Conservation (phyloP, 257 asterid species). For the Coffea eugenioides region DNA sequence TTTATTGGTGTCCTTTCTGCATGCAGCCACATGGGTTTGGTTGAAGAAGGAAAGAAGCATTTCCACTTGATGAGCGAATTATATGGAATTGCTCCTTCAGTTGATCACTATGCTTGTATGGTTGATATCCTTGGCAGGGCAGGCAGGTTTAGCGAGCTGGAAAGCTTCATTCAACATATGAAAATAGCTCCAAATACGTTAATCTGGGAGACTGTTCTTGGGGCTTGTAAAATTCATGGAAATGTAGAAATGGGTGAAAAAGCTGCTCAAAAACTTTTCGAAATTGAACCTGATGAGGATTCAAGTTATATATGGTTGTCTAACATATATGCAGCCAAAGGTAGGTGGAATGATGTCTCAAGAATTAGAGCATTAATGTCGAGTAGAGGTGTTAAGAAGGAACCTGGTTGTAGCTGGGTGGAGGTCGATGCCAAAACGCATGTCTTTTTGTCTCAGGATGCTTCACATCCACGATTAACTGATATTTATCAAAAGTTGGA, state of each 20-base stretch:
- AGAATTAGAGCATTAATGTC: constrained; percentile 58
- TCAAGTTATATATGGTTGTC: constrained; percentile 66
- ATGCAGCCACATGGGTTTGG: constrained; percentile 78
- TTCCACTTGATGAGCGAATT: constrained; percentile 52
- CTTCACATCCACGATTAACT: constrained; percentile 54
- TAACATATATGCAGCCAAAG: constrained; percentile 64
- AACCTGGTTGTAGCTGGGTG: constrained; percentile 91
- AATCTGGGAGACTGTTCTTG: constrained; percentile 85
- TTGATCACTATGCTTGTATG: constrained; percentile 82
- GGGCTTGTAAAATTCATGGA: constrained; percentile 66
- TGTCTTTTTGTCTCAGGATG: constrained; percentile 71
- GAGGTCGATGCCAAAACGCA: constrained; percentile 64
- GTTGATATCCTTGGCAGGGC: constrained; percentile 78
- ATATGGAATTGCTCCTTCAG: constrained; percentile 52
- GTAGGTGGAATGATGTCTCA: constrained; percentile 76
- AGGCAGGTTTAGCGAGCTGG: constrained; percentile 65
- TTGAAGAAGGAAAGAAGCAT: constrained; percentile 60
- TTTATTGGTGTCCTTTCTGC: constrained; percentile 73
- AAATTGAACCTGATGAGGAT: constrained; percentile 54
- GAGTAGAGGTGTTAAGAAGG: constrained; percentile 64
- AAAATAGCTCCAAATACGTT: constrained; percentile 52
- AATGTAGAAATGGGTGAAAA: constrained; percentile 73
- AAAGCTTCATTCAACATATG: constrained; percentile 56
- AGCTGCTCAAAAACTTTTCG: constrained; percentile 61
- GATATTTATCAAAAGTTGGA: constrained; percentile 59